phyloP scores from a whole-genome alignment of 2,329 filamentous ascomycete genomes.

The Teratosphaeriaceae sp. region DNA sequence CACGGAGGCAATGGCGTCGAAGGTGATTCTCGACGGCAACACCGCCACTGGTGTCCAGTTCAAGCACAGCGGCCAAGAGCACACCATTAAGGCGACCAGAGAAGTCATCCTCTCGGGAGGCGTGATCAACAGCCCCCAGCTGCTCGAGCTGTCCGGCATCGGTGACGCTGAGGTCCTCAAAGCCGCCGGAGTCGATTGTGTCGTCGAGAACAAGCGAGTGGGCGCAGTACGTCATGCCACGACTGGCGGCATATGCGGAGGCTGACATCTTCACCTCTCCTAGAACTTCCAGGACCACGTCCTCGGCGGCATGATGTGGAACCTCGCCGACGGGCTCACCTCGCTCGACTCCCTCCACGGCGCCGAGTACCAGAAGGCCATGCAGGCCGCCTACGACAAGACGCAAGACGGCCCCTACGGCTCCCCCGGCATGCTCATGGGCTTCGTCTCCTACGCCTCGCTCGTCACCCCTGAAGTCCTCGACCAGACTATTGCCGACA shows the following conservation, averaged over 20 bases:
- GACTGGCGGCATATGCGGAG: background rate
- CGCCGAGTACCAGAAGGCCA: constrained; percentile 29
- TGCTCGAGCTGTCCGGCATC: constrained; percentile 56
- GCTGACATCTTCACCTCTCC: background rate
- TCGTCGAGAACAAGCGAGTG: constrained; percentile 46
- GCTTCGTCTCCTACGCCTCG: constrained; percentile 28
- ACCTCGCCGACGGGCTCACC: constrained; percentile 23
- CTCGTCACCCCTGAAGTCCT: constrained; percentile 24
- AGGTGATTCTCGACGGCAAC: constrained; percentile 23
- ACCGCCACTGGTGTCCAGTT: constrained; percentile 36
- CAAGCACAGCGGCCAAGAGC: constrained; percentile 30
- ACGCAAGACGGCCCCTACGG: constrained; percentile 29
- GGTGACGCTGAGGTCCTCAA: constrained; percentile 45
- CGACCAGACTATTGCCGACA: constrained; percentile 25
- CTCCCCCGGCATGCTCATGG: constrained; percentile 31
- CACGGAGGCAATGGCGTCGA: constrained; percentile 24
- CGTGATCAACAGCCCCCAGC: constrained; percentile 43
- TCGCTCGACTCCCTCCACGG: constrained; percentile 30
- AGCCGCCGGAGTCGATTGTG: constrained; percentile 40
- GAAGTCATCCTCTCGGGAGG: constrained; percentile 14
- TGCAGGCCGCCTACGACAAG: constrained; percentile 28
- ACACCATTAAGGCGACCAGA: constrained; percentile 37
- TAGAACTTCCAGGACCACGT: constrained; percentile 38
- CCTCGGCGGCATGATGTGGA: constrained; percentile 24
- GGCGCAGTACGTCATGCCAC: constrained; percentile 26